Percentiles rank a stretch among this genome's conserved stretches.
Conservation (phyloP, 139 green algal species). For the Edaphochlamys debaryana region DNA sequence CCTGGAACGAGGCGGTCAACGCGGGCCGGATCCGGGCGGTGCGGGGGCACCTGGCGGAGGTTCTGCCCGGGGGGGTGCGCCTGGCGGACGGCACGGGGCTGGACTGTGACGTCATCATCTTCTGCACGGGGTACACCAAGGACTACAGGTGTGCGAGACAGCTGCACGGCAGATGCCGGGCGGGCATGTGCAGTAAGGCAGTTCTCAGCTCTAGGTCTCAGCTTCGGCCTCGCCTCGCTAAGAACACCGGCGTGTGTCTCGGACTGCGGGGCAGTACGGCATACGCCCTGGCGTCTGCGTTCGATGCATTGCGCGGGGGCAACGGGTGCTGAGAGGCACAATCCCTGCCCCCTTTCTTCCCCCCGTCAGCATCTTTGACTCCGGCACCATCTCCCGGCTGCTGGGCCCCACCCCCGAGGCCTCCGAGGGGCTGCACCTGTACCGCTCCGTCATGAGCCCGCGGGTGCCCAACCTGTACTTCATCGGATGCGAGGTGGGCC, state of each 20-base stretch:
- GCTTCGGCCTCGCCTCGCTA: too few relatives aligned
- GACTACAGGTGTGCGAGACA: not conserved
- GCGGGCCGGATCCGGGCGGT: slow-evolving; percentile 17
- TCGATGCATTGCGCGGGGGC: too few relatives aligned
- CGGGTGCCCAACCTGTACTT: slow-evolving; percentile 40
- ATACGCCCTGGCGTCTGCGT: too few relatives aligned
- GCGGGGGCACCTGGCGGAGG: slow-evolving; percentile 20
- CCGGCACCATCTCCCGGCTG: slow-evolving; percentile 9
- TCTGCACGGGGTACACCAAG: slow-evolving; percentile 47
- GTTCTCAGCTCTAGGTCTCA: too few relatives aligned
- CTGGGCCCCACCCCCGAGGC: not conserved
- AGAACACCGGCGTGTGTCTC: too few relatives aligned
- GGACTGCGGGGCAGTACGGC: too few relatives aligned
- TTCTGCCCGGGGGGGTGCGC: slow-evolving; percentile 23
- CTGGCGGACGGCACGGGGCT: slow-evolving; percentile 31
- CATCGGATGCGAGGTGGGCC: slow-evolving; percentile 36
- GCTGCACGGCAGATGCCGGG: too few relatives aligned
- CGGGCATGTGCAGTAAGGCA: too few relatives aligned
- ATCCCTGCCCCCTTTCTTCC: too few relatives aligned
- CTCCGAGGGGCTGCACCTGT: slow-evolving; percentile 43
- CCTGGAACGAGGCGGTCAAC: slow-evolving; percentile 34
- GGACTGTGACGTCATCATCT: slow-evolving; percentile 36
- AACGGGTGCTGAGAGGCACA: too few relatives aligned
- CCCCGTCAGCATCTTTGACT: slow-evolving; percentile 1
- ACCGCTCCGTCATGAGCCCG: slow-evolving; percentile 38